Evolutionary conservation across 2,329 filamentous ascomycete genomes (phyloP).

Genomic region (Colletotrichum spaethianum): DNA sequence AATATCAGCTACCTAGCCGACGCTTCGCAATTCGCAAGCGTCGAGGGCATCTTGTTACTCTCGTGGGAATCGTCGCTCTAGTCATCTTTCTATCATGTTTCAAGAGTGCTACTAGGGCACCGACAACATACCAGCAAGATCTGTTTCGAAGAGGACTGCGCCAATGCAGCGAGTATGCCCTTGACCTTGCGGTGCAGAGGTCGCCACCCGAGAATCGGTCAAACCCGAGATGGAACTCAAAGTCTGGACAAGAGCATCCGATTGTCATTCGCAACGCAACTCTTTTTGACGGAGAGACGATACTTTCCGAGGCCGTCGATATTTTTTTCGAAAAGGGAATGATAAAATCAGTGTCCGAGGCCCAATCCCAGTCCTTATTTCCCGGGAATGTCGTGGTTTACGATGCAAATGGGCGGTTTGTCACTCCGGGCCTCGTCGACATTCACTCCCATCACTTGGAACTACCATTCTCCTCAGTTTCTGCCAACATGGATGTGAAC

Average conservation of each 20-base stretch:
- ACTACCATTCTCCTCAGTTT: constrained; percentile 50
- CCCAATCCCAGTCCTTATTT: constrained; percentile 2
- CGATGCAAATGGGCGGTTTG: constrained; percentile 54
- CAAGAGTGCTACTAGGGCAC: background rate
- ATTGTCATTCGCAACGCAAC: constrained; percentile 56
- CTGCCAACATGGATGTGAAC: constrained; percentile 53
- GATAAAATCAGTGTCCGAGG: constrained; percentile 41
- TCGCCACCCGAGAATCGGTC: background rate
- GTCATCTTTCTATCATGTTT: constrained; percentile 8
- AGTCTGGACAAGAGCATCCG: constrained; percentile 20
- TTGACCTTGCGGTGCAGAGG: background rate
- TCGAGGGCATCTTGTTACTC: background rate
- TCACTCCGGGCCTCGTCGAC: constrained; percentile 61
- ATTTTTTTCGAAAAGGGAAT: constrained; percentile 54
- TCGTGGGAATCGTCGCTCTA: background rate
- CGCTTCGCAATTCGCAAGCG: constrained; percentile 5
- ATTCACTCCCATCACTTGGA: constrained; percentile 60
- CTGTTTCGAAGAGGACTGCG: background rate
- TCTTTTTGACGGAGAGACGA: constrained; percentile 57
- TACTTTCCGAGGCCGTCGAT: constrained; percentile 52
- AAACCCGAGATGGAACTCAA: constrained; percentile 18
- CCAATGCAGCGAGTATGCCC: background rate
- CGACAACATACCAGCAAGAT: background rate
- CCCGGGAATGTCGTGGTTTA: constrained; percentile 42
- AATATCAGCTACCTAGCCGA: background rate